phyloP scores from a whole-genome alignment of 192 early-diverging fungal genomes.

The Backusella tarrabulga region DNA sequence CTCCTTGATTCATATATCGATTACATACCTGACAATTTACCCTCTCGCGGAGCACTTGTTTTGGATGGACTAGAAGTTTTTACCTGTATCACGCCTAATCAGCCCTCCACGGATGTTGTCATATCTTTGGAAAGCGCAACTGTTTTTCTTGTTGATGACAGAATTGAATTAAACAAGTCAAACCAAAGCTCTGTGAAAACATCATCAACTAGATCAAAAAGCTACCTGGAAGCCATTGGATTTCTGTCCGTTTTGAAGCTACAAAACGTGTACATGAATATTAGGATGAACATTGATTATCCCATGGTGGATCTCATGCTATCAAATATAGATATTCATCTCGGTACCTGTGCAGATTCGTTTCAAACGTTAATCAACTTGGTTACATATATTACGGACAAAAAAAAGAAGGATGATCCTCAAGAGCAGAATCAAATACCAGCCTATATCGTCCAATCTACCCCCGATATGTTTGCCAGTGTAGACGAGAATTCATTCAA shows the following conservation, averaged over 20 bases:
- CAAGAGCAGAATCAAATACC: neutral
- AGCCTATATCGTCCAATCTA: neutral
- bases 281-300: conserved; percentile 11
- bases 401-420: neutral
- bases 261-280: neutral
- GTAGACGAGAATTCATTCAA: conserved; percentile 54
- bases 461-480: conserved; percentile 38
- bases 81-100: conserved; percentile 57
- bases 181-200: conserved; percentile 22
- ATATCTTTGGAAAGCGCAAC: conserved; percentile 47
- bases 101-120: conserved; percentile 51
- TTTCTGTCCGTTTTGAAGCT: neutral
- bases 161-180: conserved; percentile 14
- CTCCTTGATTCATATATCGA: conserved; percentile 59
- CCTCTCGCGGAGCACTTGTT: conserved; percentile 45
- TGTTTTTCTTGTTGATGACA: conserved; percentile 52
- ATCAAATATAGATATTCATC: conserved; percentile 39
- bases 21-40: conserved; percentile 54
- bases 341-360: conserved; percentile 64
- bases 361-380: conserved; percentile 55
- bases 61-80: conserved; percentile 64
- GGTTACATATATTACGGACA: conserved; percentile 39
- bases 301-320: neutral
- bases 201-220: conserved; percentile 21
- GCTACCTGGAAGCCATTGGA: conserved; percentile 15